Evolutionary conservation across 768 basidiomycete species (phyloP).

Genomic region (Fistulinella prunicolor): DNA sequence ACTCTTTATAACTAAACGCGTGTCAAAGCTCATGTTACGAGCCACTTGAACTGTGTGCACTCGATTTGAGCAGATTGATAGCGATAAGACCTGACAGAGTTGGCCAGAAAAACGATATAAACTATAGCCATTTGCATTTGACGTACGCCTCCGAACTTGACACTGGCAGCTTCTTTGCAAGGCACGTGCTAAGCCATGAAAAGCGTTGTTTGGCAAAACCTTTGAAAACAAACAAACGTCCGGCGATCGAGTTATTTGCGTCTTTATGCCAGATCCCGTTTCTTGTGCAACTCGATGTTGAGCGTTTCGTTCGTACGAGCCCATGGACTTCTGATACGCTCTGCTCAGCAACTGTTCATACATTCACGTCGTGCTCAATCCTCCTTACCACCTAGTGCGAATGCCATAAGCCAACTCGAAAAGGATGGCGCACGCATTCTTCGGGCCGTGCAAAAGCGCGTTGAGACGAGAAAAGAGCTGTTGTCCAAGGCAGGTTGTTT

Average conservation of each 20-base stretch:
- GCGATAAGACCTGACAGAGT: too few species aligned
- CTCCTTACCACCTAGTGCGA: slow-evolving; percentile 10
- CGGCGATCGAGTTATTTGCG: too few species aligned
- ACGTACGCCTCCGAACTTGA: too few species aligned
- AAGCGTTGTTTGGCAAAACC: slow-evolving; percentile 16
- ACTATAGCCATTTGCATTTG: neutral
- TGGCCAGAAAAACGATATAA: too few species aligned
- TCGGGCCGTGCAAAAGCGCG: slow-evolving; percentile 50
- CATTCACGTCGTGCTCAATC: slow-evolving; percentile 10
- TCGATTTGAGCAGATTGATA: too few species aligned
- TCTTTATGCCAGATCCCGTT: neutral
- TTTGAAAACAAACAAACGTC: slow-evolving; percentile 13
- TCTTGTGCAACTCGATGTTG: slow-evolving; percentile 8
- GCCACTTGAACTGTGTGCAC: too few species aligned
- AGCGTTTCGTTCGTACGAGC: slow-evolving; percentile 1
- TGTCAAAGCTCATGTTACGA: too few species aligned
- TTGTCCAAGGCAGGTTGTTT: slow-evolving; percentile 40
- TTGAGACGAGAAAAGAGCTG: slow-evolving; percentile 47
- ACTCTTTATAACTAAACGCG: too few species aligned
- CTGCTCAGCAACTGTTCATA: slow-evolving; percentile 9
- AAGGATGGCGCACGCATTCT: slow-evolving; percentile 51
- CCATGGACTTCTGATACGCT: slow-evolving; percentile 15
- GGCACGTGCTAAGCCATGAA: neutral
- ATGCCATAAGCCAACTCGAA: slow-evolving; percentile 30
- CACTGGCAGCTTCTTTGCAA: neutral